Percentiles rank a stretch among this genome's conserved stretches.
These are phyloP conservation scores for Chenopodium suecicum DNA, from an alignment of 148 eudicot genomes.

Conservation along the genomic window DNA sequence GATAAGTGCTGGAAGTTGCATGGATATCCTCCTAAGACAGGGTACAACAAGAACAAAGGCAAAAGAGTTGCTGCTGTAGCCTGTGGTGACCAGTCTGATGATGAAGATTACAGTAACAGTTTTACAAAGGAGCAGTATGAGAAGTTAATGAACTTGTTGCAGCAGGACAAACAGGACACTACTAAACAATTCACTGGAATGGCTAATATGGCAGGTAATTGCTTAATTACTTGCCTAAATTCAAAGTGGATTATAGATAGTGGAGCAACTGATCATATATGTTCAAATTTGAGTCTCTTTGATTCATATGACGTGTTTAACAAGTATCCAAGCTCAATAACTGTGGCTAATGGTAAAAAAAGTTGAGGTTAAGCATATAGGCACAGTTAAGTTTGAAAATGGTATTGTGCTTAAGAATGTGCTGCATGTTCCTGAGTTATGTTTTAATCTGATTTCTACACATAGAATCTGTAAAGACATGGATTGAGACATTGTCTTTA, in stretches of 20 bases:
- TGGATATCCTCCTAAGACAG: not conserved
- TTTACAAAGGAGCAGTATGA: not conserved
- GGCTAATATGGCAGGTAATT: not conserved
- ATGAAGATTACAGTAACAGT: fast-evolving
- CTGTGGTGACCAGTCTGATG: not conserved
- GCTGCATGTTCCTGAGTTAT: no score
- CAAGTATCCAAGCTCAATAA: not conserved
- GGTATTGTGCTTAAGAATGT: no score
- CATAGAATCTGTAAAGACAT: no score
- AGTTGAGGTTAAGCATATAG: no score
- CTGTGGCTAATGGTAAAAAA: not conserved
- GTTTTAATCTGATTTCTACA: no score
- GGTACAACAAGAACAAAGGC: not conserved
- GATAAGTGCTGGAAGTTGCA: not conserved
- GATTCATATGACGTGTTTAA: not conserved
- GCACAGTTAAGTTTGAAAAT: no score
- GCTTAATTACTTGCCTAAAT: not conserved
- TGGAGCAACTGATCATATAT: not conserved
- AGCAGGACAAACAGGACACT: not conserved
- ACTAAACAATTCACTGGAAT: not conserved
- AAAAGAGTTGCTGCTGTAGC: not conserved
- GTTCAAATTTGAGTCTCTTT: not conserved
- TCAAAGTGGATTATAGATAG: not conserved
- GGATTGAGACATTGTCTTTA: no score
- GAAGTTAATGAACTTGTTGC: not conserved